Base-by-base conservation (phyloP, 306 rosid species). In the Hippophae rhamnoides region DNA sequence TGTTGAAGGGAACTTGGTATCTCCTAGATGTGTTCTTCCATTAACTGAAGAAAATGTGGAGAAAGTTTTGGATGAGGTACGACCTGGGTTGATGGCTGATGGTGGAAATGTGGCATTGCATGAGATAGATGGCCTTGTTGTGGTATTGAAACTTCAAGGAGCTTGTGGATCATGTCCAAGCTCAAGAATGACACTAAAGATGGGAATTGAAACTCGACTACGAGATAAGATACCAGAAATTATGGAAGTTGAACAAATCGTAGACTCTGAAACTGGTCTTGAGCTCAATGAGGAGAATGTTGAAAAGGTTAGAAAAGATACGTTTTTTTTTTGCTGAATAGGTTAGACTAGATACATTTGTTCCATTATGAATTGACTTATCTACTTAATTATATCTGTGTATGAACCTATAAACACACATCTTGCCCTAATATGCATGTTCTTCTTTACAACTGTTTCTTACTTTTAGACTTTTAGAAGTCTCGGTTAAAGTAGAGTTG, bases 111-210 rank as follows among this genome's bases (percentile, higher is more conserved):
- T 92, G 72, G 92, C 89, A 41, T 72, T 92, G 11, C 96, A 92
- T 62, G 98, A 92, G 71, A 92, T 92, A 63, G 98, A 87, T 80
- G 96, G 96, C 14, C 98, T 92, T 79, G 81, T 85, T 58, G 98
- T 92, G 51, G 57, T 92, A 57, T 80, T 92, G 73, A 87, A 87
- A 77, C 84, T 92, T 23, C 89, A 92, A 85, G 98, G 98, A 68
- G 98, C 98, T 18, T 87, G 98, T 58, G 96, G 98, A 1, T 92
- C 98, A 40, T 92, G 98, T 58, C 98, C 98, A 31, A 87, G 98
- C 72, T 92, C 98, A 56, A 74, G 95, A 10, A 92, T 92, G 98
- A 92, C 98, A 38, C 74, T 92, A 2, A 92, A 87, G 70, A 87
- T 85, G 95, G 98, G 98, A 54, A 87, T 87, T 1, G 98, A 92